Evolutionary conservation across 148 eudicot genomes (phyloP), one percentile per base, ranked within the genome.

Genomic region (Linanthus parryae): DNA sequence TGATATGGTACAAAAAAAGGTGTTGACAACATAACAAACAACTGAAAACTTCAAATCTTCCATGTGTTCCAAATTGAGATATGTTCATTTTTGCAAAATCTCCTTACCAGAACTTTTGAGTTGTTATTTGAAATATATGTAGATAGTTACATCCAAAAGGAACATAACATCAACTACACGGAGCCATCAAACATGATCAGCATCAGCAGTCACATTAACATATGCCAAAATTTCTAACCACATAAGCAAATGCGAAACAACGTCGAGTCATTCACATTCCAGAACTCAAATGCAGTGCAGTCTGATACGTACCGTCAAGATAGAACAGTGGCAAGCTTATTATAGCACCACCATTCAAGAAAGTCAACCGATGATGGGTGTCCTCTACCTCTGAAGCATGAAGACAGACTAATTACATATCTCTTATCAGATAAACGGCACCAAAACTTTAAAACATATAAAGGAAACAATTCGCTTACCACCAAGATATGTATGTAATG

Each of bases 401-500:
- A 13, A 74, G 64, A 58, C 46, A 34, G 33, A 34, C 52, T 52
- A 51, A n/a, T n/a, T n/a, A n/a, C n/a, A n/a, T n/a, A n/a, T n/a
- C n/a, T n/a, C n/a, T n/a, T 23, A 54, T 51, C 23, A 53, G 41
- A 28, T 35, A 12, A 40, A 24, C 12, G 19, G n/a, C 30, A 68
- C 43, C 48, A 27, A 35, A 52, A 31, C 56, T 34, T 27, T 37
- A 29, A 11, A 31, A 40, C 3, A 58, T 7, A 17, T 12, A 20
- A 19, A 34, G 2, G 7, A 18, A 69, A 37, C 44, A 29, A 29
- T 38, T 28, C 44, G 50, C 84, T 63, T 75, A 88, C 99, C 99
- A 27, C 99, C 99, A 65, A 94, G 78, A 74, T 94, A 88, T 38
- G 88, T 77, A 73, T 94, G 96, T 58, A 80, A 70, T 58, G 91